Evolutionary conservation across 305 asterid species (phyloP), one percentile per base, ranked within the genome.

Genomic region (Ilex paraguariensis): DNA sequence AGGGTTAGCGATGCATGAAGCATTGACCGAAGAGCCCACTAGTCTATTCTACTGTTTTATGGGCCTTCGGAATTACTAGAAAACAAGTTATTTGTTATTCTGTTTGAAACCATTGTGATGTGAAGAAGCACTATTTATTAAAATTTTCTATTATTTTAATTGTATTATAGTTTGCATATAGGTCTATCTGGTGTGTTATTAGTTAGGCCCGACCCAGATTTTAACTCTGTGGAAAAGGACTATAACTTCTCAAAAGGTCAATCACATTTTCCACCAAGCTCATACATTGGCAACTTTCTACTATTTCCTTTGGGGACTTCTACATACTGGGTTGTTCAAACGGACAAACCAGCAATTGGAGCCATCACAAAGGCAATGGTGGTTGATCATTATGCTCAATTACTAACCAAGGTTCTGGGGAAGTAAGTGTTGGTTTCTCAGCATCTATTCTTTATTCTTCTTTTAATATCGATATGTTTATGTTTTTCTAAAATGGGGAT

Each of bases 371-470:
- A 82, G 78, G 82, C 85, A 6, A 77, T 77, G 39, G 83, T 84
- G 63, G 95, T 92, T 66, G 96, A 89, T 70, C 89, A 92, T 69
- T 87, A 66, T 57, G 86, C 78, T 74, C 96, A 84, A 75, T 78
- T 84, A 61, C 79, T 92, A 63, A 77, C 77, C 60, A 77, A 81
- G 64, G 91, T 92, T 70, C 74, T 92, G 68, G 84, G 93, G 73
- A 92, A 87, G 97, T 92, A 74, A 77, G 96, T 78, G 8, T 56
- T 32, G 44, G 42, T 60, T 67, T 57, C 31, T n/a, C 46, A 36
- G 48, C 57, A 45, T 51, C 62, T 48, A 39, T 71, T 13, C 40
- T 60, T 55, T 62, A 15, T 10, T 30, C 8, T 63, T 63, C 31
- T 40, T 60, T 3, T 13, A 6, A 13, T 21, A 21, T 31, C 60